These are phyloP conservation scores for Haplosporangium sp. DNA, from an alignment of 371 early-diverging fungal species.

Conservation along the genomic window DNA sequence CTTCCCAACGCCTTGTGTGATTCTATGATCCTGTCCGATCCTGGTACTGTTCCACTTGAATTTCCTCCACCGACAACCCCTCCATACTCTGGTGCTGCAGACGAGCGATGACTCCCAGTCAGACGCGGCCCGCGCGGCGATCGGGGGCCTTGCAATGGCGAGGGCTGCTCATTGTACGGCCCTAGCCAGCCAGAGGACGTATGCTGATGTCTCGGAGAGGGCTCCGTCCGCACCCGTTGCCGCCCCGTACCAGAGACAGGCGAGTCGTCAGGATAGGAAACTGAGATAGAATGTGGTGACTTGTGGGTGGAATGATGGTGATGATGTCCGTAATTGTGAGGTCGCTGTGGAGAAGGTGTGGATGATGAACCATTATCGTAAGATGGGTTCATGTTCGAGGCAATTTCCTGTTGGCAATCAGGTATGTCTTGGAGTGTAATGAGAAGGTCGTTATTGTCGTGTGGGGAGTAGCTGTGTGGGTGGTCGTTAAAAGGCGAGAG, in stretches of 20 bases:
- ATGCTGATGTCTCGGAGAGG: constrained; percentile 40
- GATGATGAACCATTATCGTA: constrained; percentile 27
- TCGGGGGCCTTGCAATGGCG: constrained; percentile 13
- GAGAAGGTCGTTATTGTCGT: too few relatives aligned
- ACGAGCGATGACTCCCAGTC: constrained; percentile 14
- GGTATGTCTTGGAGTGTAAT: too few relatives aligned
- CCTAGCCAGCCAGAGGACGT: constrained; percentile 45
- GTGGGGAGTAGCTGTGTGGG: too few relatives aligned
- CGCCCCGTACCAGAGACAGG: constrained; percentile 20
- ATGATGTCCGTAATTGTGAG: constrained; percentile 10
- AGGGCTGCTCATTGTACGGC: constrained; percentile 41
- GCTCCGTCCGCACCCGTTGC: constrained; percentile 42
- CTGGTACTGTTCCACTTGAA: constrained; percentile 4
- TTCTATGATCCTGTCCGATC: constrained; percentile 27
- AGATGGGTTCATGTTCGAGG: constrained; percentile 24
- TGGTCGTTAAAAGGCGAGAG: too few relatives aligned
- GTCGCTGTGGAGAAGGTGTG: constrained; percentile 23
- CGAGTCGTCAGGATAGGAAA: constrained; percentile 20
- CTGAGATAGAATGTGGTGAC: constrained; percentile 3
- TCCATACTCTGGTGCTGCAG: constrained; percentile 16
- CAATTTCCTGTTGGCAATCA: too few relatives aligned
- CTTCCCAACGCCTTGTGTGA: constrained; percentile 22
- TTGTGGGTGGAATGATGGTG: constrained; percentile 16
- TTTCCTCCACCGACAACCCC: constrained; percentile 6
- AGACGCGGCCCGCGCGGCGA: constrained; percentile 30